Evolutionary conservation across 2,329 filamentous ascomycete genomes (phyloP).

Genomic region (Thielaviopsis euricoi): DNA sequence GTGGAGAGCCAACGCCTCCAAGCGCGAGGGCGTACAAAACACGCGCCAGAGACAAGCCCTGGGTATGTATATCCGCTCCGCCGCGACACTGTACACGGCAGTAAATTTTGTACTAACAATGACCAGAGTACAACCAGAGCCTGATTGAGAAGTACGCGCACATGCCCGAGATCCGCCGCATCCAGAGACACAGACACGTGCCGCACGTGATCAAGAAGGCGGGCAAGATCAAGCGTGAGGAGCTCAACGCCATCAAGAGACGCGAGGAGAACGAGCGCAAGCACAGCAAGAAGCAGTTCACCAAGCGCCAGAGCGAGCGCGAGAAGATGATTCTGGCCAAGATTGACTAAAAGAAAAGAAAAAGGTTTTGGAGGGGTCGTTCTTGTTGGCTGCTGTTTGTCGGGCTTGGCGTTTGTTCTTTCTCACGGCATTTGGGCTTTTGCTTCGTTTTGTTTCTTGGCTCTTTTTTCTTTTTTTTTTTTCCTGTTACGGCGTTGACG

Average conservation of each 20-base stretch:
- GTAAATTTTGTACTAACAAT: neutral
- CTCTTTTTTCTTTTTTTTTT: neutral
- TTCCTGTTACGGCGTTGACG: conserved; percentile 5
- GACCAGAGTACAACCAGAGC: conserved; percentile 66
- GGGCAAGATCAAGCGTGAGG: conserved; percentile 80
- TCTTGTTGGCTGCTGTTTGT: neutral
- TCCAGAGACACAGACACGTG: conserved; percentile 78
- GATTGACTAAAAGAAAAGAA: conserved; percentile 28
- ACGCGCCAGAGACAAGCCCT: conserved; percentile 71
- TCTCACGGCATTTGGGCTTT: neutral
- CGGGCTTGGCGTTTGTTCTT: neutral
- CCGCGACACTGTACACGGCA: neutral
- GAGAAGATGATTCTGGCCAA: conserved; percentile 79
- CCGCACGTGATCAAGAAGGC: conserved; percentile 94
- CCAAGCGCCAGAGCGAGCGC: conserved; percentile 59
- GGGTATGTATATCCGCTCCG: neutral
- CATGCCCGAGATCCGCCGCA: conserved; percentile 90
- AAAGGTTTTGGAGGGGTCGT: neutral
- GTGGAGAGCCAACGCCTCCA: conserved; percentile 77
- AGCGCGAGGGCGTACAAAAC: conserved; percentile 70
- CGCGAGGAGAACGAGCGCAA: conserved; percentile 88
- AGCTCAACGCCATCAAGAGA: conserved; percentile 73
- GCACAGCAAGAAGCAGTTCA: conserved; percentile 70
- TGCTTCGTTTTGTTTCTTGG: neutral
- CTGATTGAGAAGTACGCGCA: conserved; percentile 73